Conservation (phyloP, 305 asterid species). For the Withania somnifera region DNA sequence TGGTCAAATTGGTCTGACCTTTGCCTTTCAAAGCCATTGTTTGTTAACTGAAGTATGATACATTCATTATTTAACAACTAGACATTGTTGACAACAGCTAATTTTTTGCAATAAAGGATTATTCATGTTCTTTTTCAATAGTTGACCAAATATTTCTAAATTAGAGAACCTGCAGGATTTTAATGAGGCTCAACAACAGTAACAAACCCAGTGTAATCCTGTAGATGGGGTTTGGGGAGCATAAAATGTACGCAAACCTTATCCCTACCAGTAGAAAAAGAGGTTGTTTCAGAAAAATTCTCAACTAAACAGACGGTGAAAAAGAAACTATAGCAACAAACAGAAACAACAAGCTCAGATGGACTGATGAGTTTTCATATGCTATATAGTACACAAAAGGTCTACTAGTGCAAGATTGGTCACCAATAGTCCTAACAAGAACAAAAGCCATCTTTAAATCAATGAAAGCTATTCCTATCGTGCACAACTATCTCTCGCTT, state of each 20-base stretch:
- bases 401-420: neutral
- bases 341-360: neutral
- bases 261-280: neutral
- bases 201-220: neutral
- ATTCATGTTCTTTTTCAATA: neutral
- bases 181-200: neutral
- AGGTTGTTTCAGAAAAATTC: rapidly evolving
- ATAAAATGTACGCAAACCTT: too few relatives aligned
- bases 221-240: neutral
- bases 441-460: constrained; percentile 19
- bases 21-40: neutral
- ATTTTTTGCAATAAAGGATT: neutral
- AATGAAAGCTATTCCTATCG: constrained; percentile 22
- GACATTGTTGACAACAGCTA: neutral
- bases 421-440: constrained; percentile 24
- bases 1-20: neutral
- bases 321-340: neutral
- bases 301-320: neutral
- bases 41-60: neutral
- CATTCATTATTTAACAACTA: neutral
- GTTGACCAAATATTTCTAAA: too few relatives aligned
- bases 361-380: neutral
- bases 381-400: neutral
- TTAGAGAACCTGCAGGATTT: too few relatives aligned
- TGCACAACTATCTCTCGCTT: constrained; percentile 21